Evolutionary conservation across 768 basidiomycete genomes (phyloP), one percentile per base, ranked within the genome.

Genomic region (Leccinum boreale): DNA sequence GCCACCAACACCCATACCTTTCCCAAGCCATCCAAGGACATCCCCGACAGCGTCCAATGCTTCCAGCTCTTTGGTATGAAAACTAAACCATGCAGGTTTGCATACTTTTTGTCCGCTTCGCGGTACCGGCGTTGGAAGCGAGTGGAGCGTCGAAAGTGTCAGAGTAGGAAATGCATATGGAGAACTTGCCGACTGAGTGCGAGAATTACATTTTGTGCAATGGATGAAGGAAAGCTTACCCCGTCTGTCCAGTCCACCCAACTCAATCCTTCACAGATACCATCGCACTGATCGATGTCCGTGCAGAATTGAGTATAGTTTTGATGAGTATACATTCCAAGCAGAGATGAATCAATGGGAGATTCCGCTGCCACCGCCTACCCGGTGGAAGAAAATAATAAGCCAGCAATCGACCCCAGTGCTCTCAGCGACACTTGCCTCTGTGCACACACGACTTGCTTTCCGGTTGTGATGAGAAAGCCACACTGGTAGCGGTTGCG

Each of bases 251-350:
- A 80, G 66, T 95, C 93, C 9, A 85, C 76, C 81, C 83, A 87
- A 61, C 92, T 94, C 58, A 94, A 71, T 75, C 84, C 85, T 47
- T 93, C 92, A 8, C 83, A 78, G 12, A 94, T 70, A 3, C 79
- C 81, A 5, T 81, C 82, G 62, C 85, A 86, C 53, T 98, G 80
- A 7, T 94, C 90, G 5, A 94, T 71, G 35, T 87, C 83, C 44
- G 80, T 76, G 67, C 91, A 94, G 67, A 92, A 98, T 56, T 88
- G 86, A 0, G 87, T 81, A 63, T 95, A 93, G 67, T 97, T 98
- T 71, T 98, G 94, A 63, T 99, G 97, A 9, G 95, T 79, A 68
- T 98, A 99, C 7, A 96, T 73, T 3, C 88, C 87, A 60, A 94
- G 89, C 2, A 98, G 77, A 2, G 91, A 92, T 1, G 92, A 85